phyloP scores from a whole-genome alignment of 1,284 basidiomycete species.

The Psilocybe mexicana region DNA sequence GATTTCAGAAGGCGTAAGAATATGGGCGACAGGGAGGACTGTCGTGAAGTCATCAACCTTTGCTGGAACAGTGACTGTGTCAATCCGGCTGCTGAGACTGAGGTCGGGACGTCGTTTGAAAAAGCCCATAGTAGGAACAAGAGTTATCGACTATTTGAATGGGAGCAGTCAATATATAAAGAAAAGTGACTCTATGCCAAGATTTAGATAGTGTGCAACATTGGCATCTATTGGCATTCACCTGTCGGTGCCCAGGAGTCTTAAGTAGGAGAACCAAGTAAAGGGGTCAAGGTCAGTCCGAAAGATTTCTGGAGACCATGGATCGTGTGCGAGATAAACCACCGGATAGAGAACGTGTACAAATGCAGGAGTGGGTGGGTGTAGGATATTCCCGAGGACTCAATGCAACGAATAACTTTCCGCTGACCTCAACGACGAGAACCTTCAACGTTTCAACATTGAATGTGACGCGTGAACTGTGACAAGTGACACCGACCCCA shows the following conservation, averaged over 20 bases:
- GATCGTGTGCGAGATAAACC: no score
- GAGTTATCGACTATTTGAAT: not conserved
- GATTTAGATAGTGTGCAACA: no score
- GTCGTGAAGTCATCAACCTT: slow-evolving; percentile 30
- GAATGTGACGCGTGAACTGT: no score
- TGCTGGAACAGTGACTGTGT: slow-evolving; percentile 34
- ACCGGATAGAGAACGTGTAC: no score
- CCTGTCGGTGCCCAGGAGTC: not conserved
- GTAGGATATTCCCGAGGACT: no score
- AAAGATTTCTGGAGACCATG: no score
- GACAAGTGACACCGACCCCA: no score
- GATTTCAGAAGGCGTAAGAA: slow-evolving; percentile 28
- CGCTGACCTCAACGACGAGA: no score
- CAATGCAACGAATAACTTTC: no score
- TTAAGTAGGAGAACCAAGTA: slow-evolving; percentile 2
- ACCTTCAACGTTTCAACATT: no score
- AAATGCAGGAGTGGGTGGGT: no score
- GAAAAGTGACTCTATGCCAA: no score
- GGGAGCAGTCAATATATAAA: not conserved
- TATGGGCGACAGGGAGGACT: slow-evolving; percentile 32
- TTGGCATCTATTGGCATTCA: not conserved
- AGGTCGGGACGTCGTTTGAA: slow-evolving; percentile 15
- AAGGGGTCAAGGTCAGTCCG: not conserved
- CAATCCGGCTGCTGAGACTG: slow-evolving; percentile 30
- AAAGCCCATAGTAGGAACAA: slow-evolving; percentile 11